Conservation (phyloP, 495 filamentous ascomycete species). For the Geoglossum glabrum region DNA sequence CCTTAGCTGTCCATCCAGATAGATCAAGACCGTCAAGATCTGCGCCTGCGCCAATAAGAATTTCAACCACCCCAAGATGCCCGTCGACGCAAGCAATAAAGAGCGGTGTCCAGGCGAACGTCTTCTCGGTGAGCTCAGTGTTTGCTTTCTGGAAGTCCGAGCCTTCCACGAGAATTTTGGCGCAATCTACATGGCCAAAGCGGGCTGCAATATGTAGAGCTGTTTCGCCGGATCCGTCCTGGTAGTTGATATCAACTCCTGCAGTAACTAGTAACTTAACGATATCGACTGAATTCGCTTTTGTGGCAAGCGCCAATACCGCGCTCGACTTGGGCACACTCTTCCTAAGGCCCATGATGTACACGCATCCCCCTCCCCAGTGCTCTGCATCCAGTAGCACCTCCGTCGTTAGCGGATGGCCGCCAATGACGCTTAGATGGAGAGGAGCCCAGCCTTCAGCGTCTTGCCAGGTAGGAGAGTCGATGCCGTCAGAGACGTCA, state of each 20-base stretch:
- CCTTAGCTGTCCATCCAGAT: conserved; percentile 87
- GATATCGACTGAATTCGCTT: conserved; percentile 62
- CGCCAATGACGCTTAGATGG: conserved; percentile 80
- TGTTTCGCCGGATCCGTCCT: conserved; percentile 82
- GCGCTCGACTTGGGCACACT: conserved; percentile 67
- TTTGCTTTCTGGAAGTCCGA: conserved; percentile 48
- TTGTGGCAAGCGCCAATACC: conserved; percentile 71
- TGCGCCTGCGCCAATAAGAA: conserved; percentile 55
- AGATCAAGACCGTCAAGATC: conserved; percentile 52
- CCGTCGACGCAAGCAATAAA: conserved; percentile 86
- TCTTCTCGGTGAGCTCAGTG: conserved; percentile 58
- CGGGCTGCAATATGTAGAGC: conserved; percentile 83
- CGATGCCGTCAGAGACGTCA: conserved; percentile 63
- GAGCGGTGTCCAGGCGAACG: conserved; percentile 82
- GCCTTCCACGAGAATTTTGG: conserved; percentile 49
- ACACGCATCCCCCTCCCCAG: conserved; percentile 36
- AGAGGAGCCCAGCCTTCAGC: conserved; percentile 78
- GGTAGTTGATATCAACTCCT: conserved; percentile 84
- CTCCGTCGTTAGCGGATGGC: conserved; percentile 69
- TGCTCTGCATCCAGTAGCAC: conserved; percentile 62
- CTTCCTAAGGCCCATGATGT: conserved; percentile 40
- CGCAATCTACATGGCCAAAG: conserved; percentile 67
- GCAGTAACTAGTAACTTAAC: conserved; percentile 76
- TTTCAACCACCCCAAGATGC: conserved; percentile 42
- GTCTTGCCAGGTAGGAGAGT: conserved; percentile 74